phyloP scores from a whole-genome alignment of 2,329 filamentous ascomycete genomes.

The Xylariaceae sp. region DNA sequence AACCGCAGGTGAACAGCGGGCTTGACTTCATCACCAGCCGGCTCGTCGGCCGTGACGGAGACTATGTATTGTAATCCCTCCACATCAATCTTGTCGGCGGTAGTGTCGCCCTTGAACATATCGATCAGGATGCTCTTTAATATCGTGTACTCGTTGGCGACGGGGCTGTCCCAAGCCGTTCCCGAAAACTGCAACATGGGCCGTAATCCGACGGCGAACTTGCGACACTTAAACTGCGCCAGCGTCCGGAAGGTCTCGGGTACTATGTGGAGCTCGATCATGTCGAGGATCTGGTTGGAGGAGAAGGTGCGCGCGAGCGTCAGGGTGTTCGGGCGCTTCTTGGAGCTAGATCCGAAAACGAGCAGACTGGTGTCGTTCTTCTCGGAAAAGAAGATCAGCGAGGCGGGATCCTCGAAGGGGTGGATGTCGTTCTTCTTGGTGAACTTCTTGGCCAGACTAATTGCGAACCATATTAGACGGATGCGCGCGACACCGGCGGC shows the following conservation, averaged over 20 bases:
- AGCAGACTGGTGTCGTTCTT: constrained; percentile 92
- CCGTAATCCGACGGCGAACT: constrained; percentile 74
- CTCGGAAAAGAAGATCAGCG: constrained; percentile 88
- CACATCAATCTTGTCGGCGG: constrained; percentile 79
- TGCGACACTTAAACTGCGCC: constrained; percentile 69
- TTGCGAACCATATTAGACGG: not conserved
- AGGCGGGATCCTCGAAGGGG: constrained; percentile 85
- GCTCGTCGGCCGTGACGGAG: constrained; percentile 70
- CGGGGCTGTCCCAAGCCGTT: constrained; percentile 77
- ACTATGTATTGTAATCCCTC: constrained; percentile 91
- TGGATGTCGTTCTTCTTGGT: constrained; percentile 95
- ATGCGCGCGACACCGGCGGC: not conserved
- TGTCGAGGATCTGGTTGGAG: constrained; percentile 77
- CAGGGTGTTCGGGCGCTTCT: constrained; percentile 89
- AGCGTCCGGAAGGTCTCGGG: constrained; percentile 64
- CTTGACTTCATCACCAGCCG: constrained; percentile 42
- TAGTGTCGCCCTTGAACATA: constrained; percentile 77
- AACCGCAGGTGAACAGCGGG: constrained; percentile 64
- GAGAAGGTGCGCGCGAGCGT: constrained; percentile 79
- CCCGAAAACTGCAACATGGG: constrained; percentile 91
- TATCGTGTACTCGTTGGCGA: constrained; percentile 72
- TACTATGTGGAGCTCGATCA: constrained; percentile 86
- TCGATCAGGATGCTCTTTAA: constrained; percentile 85
- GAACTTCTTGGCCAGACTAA: constrained; percentile 71
- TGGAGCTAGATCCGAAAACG: constrained; percentile 77